Evolutionary conservation across 225 moss, liverwort and hornwort species (phyloP).

Genomic region (Sphagnum tenellum): DNA sequence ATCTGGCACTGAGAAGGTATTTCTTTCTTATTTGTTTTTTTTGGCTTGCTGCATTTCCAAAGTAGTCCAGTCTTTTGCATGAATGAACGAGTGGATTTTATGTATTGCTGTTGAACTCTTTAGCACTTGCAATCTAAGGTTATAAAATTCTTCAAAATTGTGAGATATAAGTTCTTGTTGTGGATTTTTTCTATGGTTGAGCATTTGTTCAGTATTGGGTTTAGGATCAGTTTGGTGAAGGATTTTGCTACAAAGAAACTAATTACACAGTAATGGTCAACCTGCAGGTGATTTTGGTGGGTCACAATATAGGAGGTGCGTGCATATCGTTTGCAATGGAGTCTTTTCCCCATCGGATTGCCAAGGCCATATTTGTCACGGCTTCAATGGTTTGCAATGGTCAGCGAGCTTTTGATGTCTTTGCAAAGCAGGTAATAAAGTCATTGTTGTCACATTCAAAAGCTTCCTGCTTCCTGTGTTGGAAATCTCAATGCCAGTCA

Average conservation of each 20-base stretch:
- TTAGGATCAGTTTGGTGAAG: no score
- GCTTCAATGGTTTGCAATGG: conserved; percentile 38
- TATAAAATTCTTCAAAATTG: no score
- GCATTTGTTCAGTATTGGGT: no score
- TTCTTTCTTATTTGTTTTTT: neutral
- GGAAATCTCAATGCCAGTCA: no score
- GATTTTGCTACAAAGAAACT: neutral
- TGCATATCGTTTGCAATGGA: conserved; percentile 48
- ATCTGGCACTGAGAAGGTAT: conserved; percentile 37
- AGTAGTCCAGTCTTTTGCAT: no score
- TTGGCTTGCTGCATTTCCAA: neutral
- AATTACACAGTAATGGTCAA: neutral
- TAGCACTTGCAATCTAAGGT: no score
- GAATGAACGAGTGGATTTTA: no score
- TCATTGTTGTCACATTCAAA: no score
- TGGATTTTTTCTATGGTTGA: no score
- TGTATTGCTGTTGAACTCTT: no score
- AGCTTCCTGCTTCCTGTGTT: no score
- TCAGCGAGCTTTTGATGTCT: conserved; percentile 83
- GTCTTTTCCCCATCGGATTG: conserved; percentile 30
- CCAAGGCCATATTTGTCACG: conserved; percentile 40
- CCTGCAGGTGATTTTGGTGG: conserved; percentile 35
- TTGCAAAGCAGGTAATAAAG: conserved; percentile 59
- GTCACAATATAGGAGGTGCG: conserved; percentile 42
- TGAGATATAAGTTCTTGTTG: no score